phyloP scores from a whole-genome alignment of 164 flowering plant species.

The Dillenia suffruticosa region DNA sequence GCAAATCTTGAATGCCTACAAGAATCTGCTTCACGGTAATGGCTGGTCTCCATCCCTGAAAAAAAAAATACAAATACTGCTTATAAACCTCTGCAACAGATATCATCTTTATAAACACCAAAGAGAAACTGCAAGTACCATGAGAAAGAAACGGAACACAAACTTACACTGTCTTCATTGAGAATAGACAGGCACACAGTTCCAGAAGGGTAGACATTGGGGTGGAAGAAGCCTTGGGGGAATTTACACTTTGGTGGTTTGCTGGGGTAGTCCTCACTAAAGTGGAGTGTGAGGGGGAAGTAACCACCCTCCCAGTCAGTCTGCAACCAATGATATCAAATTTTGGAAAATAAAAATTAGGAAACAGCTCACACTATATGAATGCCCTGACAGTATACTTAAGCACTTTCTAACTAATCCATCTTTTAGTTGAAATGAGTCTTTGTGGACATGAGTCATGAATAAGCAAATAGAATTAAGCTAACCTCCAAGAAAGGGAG shows the following conservation, averaged over 20 bases:
- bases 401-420: too few species aligned
- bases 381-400: too few species aligned
- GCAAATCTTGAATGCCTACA: constrained; percentile 88
- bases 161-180: constrained; percentile 91
- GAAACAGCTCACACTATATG: too few species aligned
- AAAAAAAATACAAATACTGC: neutral
- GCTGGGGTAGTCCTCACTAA: constrained; percentile 95
- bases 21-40: constrained; percentile 94
- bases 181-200: constrained; percentile 94
- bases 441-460: too few species aligned
- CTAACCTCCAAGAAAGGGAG: too few species aligned
- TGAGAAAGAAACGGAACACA: neutral
- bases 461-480: too few species aligned
- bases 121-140: neutral
- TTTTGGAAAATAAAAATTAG: too few species aligned
- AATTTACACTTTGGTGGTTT: constrained; percentile 97
- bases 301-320: constrained; percentile 97
- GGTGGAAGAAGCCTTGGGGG: constrained; percentile 90
- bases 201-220: constrained; percentile 98
- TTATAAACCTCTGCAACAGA: neutral
- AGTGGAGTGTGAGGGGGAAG: constrained; percentile 70
- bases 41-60: constrained; percentile 97
- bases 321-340: constrained; percentile 31
- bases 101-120: neutral
- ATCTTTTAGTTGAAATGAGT: too few species aligned